A percentile compares a stretch with the other conserved stretches of the same genome.
Conservation (phyloP, 768 basidiomycete species). For the Mycena galopus region DNA sequence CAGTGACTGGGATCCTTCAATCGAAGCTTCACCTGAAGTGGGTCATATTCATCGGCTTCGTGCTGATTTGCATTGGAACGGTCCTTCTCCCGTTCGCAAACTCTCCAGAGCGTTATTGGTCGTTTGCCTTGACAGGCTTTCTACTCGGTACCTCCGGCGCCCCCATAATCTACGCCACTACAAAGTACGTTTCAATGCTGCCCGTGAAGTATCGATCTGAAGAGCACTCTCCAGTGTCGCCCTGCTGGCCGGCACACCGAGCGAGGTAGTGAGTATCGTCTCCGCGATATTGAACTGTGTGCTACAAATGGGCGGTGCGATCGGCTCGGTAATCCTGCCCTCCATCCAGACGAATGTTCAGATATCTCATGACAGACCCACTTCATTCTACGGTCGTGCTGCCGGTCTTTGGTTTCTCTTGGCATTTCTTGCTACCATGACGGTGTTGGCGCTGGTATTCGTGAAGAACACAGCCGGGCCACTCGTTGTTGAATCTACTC, state of each 20-base stretch:
- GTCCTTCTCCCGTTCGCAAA: not conserved
- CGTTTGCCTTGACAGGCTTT: slow-evolving; percentile 1
- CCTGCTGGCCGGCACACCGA: slow-evolving; percentile 50
- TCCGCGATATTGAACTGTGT: not conserved
- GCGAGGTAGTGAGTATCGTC: not conserved
- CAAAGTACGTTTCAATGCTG: not conserved
- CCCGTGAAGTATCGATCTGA: too few species aligned
- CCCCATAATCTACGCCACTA: not conserved
- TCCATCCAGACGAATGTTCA: slow-evolving; percentile 52
- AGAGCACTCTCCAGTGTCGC: slow-evolving; percentile 38
- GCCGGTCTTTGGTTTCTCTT: not conserved
- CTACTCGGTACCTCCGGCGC: not conserved
- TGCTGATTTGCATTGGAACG: not conserved
- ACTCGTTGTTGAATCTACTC: too few species aligned
- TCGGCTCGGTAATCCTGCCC: not conserved
- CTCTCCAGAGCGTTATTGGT: not conserved
- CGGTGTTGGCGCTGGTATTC: not conserved
- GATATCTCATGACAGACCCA: not conserved
- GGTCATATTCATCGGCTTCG: not conserved
- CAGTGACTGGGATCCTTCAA: not conserved
- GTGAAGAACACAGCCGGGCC: not conserved
- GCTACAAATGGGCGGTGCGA: not conserved
- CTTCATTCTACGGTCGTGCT: not conserved
- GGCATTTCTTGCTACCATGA: not conserved
- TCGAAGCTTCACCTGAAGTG: not conserved